phyloP scores from a whole-genome alignment of 2,329 filamentous ascomycete species.

The Chlorencoelia australis region DNA sequence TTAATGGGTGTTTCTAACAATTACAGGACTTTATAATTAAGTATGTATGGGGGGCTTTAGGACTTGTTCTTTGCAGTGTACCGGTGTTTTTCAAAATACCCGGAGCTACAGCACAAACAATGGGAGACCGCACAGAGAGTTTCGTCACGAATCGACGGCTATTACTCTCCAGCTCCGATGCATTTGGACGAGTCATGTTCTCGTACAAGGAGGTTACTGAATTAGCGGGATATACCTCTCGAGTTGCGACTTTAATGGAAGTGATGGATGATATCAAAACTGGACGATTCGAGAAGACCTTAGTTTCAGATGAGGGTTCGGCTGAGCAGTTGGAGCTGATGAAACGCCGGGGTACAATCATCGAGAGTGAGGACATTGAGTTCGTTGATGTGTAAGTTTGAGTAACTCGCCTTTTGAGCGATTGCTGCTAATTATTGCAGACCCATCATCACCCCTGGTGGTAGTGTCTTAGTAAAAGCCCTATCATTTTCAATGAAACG shows the following conservation, averaged over 20 bases:
- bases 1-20: neutral
- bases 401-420: neutral
- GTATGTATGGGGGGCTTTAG: slow-evolving; percentile 95
- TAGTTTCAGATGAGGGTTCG: slow-evolving; percentile 79
- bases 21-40: slow-evolving; percentile 85
- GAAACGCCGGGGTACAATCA: slow-evolving; percentile 67
- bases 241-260: slow-evolving; percentile 79
- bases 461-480: slow-evolving; percentile 77
- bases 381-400: slow-evolving; percentile 65
- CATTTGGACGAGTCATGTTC: slow-evolving; percentile 93
- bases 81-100: slow-evolving; percentile 94
- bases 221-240: slow-evolving; percentile 86
- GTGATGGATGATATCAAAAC: slow-evolving; percentile 90
- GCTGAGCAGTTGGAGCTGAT: slow-evolving; percentile 77
- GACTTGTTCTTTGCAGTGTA: slow-evolving; percentile 82
- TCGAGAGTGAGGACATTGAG: slow-evolving; percentile 74
- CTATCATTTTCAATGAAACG: slow-evolving; percentile 80
- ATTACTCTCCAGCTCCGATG: slow-evolving; percentile 86
- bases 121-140: slow-evolving; percentile 62
- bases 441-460: slow-evolving; percentile 93
- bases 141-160: slow-evolving; percentile 93
- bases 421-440: slow-evolving; percentile 27
- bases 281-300: slow-evolving; percentile 90
- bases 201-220: slow-evolving; percentile 97
- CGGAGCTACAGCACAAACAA: slow-evolving; percentile 43